Evolutionary conservation across 176 grass and related monocot genomes (phyloP).

Genomic region (Oryza coarctata): DNA sequence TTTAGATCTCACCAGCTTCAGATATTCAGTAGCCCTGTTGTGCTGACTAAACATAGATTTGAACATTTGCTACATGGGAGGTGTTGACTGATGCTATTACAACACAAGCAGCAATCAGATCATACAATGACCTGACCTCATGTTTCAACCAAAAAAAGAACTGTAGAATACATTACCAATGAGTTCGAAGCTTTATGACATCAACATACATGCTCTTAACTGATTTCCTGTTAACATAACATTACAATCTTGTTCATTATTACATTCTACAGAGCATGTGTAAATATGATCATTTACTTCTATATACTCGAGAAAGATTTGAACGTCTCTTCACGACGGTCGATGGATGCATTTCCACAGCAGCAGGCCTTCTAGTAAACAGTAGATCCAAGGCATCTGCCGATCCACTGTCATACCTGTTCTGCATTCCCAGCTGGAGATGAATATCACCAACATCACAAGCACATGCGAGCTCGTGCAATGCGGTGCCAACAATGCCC

Average conservation of each 20-base stretch:
- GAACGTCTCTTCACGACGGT: neutral
- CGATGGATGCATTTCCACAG: neutral
- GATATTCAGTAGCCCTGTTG: neutral
- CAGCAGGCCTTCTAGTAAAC: neutral
- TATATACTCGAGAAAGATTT: conserved; percentile 10
- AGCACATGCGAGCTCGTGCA: neutral
- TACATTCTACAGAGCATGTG: conserved; percentile 25
- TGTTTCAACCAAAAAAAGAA: neutral
- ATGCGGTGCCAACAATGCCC: neutral
- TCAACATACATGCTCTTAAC: conserved; percentile 13
- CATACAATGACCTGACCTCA: neutral
- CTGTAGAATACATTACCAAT: neutral
- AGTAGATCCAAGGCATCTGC: neutral
- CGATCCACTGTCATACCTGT: neutral
- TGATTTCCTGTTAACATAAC: conserved; percentile 15
- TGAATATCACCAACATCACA: neutral
- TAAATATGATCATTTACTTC: neutral
- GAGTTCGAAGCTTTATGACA: neutral
- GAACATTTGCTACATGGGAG: neutral
- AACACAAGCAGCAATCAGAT: neutral
- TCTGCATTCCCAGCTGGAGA: neutral
- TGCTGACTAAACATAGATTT: neutral
- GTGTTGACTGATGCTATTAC: neutral
- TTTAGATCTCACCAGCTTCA: neutral
- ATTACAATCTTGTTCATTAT: conserved; percentile 9